Conservation (phyloP, 2,329 filamentous ascomycete species). For the Drechmeria coniospora region DNA sequence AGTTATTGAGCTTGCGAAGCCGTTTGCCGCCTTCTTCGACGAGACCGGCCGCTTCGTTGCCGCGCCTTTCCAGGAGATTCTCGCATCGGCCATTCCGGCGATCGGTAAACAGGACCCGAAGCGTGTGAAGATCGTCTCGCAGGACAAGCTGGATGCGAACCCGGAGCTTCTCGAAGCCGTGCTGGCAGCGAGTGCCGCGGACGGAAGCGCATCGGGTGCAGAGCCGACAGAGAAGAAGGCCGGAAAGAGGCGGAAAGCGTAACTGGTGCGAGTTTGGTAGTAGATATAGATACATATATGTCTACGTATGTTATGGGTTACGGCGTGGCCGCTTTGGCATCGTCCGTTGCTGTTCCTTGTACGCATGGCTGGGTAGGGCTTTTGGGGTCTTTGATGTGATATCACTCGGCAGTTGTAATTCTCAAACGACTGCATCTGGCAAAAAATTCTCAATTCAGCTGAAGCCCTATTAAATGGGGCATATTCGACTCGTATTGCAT, state of each 20-base stretch:
- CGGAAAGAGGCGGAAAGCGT: conserved; percentile 32
- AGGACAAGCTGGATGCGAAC: conserved; percentile 22
- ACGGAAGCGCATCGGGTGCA: conserved; percentile 14
- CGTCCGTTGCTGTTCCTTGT: no score
- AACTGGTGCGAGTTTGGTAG: not conserved
- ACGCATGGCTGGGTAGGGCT: no score
- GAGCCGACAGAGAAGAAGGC: conserved; percentile 23
- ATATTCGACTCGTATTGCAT: no score
- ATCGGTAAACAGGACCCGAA: conserved; percentile 53
- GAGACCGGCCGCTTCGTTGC: conserved; percentile 54
- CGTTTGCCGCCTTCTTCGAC: conserved; percentile 69
- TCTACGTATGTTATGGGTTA: no score
- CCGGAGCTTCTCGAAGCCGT: conserved; percentile 34
- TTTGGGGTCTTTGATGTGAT: no score
- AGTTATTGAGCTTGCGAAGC: conserved; percentile 39
- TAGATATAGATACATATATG: no score
- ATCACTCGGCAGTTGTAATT: no score
- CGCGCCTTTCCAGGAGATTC: conserved; percentile 62
- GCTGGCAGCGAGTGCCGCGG: conserved; percentile 18
- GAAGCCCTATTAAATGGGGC: no score
- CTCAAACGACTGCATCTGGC: no score
- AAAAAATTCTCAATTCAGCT: no score
- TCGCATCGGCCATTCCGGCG: conserved; percentile 50
- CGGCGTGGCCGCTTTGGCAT: no score
- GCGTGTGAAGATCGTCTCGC: conserved; percentile 25